Evolutionary conservation across 139 green algal species (phyloP).

Genomic region (Diplosphaera chodatii): DNA sequence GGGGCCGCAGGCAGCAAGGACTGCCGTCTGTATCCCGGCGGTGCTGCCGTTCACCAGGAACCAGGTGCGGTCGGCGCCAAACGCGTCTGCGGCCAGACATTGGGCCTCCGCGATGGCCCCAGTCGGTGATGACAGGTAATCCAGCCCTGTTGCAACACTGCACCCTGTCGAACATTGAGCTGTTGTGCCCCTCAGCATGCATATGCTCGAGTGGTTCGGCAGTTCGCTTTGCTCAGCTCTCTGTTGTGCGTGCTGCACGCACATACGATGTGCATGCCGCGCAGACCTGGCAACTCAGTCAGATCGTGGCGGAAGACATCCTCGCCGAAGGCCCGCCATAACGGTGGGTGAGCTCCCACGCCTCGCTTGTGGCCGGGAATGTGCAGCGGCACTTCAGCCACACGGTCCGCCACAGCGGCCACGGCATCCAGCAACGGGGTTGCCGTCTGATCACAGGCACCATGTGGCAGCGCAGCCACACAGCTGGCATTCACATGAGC

Average conservation of each 20-base stretch:
- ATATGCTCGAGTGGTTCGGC: too few species aligned
- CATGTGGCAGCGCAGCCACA: too few species aligned
- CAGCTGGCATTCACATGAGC: too few species aligned
- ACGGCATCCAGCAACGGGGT: slow-evolving; percentile 55
- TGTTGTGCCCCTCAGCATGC: too few species aligned
- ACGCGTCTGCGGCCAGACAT: slow-evolving; percentile 52
- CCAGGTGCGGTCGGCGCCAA: slow-evolving; percentile 69
- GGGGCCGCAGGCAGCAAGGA: slow-evolving; percentile 55
- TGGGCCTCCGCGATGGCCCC: slow-evolving; percentile 74
- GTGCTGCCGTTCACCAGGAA: slow-evolving; percentile 92
- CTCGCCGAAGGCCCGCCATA: slow-evolving; percentile 3
- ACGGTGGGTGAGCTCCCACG: not conserved
- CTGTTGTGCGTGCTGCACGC: too few species aligned
- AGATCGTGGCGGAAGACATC: slow-evolving; percentile 52
- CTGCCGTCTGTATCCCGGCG: slow-evolving; percentile 39
- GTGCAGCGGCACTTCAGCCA: slow-evolving; percentile 55
- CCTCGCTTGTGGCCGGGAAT: slow-evolving; percentile 78
- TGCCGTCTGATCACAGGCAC: not conserved
- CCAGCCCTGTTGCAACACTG: too few species aligned
- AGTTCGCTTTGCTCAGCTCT: too few species aligned
- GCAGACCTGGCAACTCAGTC: slow-evolving; percentile 60
- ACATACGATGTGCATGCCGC: too few species aligned
- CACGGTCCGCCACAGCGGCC: slow-evolving; percentile 18
- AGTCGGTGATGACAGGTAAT: slow-evolving; percentile 63
- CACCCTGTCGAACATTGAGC: too few species aligned